Evolutionary conservation across 257 asterid species (phyloP), one percentile per base, ranked within the genome.

Genomic region (Nemophila menziesii): DNA sequence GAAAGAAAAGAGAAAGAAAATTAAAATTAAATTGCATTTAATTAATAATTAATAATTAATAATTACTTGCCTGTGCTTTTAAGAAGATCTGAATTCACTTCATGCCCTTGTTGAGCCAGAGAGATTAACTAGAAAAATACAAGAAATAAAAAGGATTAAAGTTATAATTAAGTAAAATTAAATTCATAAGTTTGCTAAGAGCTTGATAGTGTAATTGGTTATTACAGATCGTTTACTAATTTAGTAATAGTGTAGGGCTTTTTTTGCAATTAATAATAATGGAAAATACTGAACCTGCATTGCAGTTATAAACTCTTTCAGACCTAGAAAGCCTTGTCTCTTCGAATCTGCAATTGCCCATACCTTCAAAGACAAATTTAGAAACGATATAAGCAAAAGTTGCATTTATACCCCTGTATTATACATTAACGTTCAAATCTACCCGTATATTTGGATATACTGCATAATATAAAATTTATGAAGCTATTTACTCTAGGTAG

Each of bases 321-420:
- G 66, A 46, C 82, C 96, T 43, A 89, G 69, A 65, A 60, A 89
- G 11, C 98, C 96, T 70, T 84, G 98, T 38, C 86, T 68, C 59
- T 74, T 84, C 24, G 92, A 55, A 62, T 89, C 98, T 41, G 93
- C 87, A 43, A 89, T 71, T 34, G 92, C 96, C 98, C 98, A 84
- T 21, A 89, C 93, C 98, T 89, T 59, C 15, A 39, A 56, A 33
- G 42, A 5, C 42, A 33, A 52, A 52, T 33, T 50, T 2, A 21
- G 15, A 58, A 40, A 16, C 12, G 9, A 48, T 22, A 41, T 26
- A 26, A 26, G 33, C 8, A 29, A 3, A 29, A 3, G 8, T 7
- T 29, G 12, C 12, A 29, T 29, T 29, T n/a, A 2, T 2, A 29
- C 36, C 36, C 7, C 36, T n/a, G n/a, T n/a, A 26, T 26, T 5